Base-by-base conservation (phyloP, 1,139 yeast species). In the Williopsis jadinii region DNA sequence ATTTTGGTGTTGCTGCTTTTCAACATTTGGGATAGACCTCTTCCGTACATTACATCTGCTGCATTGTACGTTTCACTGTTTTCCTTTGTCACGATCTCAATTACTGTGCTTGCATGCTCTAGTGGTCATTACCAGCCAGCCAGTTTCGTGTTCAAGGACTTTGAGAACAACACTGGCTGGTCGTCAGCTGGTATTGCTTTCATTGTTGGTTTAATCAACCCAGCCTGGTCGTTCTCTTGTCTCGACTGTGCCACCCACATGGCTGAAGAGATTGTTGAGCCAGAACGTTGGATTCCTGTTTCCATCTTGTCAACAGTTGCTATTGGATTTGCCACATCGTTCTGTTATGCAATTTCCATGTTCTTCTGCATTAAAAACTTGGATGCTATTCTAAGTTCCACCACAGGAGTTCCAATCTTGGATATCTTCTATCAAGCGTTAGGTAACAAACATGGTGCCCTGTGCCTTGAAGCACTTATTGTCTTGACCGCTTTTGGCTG, bases 171-270 rank as follows among this genome's bases (percentile, higher is more conserved):
- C 41, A 80, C 87, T 19, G 87, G 87, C 33, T 81, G 85, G 85
- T 58, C 66, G 14, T 68, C 70, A 13, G 56, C 74, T 19, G 84
- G 71, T 8, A 72, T 79, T 48, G 84, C 84, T 1, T 79, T 79
- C 53, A 75, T 80, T 43, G 77, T 78, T 11, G 85, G 85, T 41
- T 62, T 80, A 46, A 73, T 80, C 50, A 79, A 78, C 56, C 85
- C 85, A 30, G 78, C 77, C 40, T 79, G 84, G 84, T 74, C 81
- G 1, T 79, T 78, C 57, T 71, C 79, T n/a, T 78, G 85, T 58
- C 63, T 79, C 42, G 86, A 80, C 55, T 75, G 81, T 48, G 84
- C 84, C 9, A 75, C 84, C 2, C 85, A 79, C 53, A 73, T 80
- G 75, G 83, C 84, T 12, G 84, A 79, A 59, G 86, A 80, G 60